phyloP scores from a whole-genome alignment of 179 eudicot genomes.

The Silene noctiflora region DNA sequence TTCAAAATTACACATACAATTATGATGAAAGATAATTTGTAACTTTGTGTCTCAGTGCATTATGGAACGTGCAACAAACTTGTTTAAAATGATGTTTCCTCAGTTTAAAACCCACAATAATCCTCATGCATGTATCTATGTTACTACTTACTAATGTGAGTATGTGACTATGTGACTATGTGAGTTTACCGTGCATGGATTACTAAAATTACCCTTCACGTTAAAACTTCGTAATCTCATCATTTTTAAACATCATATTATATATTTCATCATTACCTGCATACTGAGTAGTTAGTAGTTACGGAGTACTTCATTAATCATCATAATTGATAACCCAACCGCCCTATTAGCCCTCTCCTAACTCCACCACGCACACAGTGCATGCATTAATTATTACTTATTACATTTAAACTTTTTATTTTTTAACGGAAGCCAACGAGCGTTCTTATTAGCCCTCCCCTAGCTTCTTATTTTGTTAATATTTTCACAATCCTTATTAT shows the following conservation, averaged over 20 bases:
- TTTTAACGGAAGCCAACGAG: too few species aligned
- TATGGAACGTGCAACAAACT: constrained; percentile 21
- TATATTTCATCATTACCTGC: constrained; percentile 14
- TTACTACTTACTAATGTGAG: too few species aligned
- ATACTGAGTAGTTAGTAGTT: neutral
- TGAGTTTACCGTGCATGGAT: neutral
- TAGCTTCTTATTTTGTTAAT: too few species aligned
- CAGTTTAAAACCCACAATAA: too few species aligned
- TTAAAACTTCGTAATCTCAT: constrained; percentile 26
- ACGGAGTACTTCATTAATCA: constrained; percentile 5
- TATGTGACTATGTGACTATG: too few species aligned
- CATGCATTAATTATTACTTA: too few species aligned
- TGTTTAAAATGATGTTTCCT: constrained; percentile 6
- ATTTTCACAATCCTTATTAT: too few species aligned
- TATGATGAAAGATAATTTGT: constrained; percentile 23
- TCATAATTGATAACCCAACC: constrained; percentile 21
- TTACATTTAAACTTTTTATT: too few species aligned
- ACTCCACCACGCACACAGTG: too few species aligned
- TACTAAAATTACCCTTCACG: constrained; percentile 37
- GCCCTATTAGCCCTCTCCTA: neutral
- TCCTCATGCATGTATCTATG: neutral
- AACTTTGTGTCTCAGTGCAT: constrained; percentile 7
- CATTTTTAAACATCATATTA: constrained; percentile 12
- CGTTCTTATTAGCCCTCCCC: too few species aligned
- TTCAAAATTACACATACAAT: constrained; percentile 29